These are phyloP conservation scores for Colletotrichum orchidophilum DNA, from an alignment of 2,329 filamentous ascomycete species.

Conservation along the genomic window DNA sequence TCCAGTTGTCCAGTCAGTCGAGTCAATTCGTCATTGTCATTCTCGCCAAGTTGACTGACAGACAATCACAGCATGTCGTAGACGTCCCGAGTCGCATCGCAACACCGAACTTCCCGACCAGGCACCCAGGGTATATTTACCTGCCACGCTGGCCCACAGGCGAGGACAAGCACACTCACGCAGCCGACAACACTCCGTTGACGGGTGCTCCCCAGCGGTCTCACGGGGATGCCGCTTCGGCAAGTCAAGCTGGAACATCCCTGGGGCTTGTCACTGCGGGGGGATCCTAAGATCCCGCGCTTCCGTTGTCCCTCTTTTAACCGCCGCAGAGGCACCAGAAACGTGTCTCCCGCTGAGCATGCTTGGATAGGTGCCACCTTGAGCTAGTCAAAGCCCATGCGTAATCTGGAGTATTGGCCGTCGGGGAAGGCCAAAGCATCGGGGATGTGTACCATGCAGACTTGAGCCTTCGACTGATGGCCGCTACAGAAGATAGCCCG, in stretches of 20 bases:
- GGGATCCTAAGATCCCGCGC: background rate
- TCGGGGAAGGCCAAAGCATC: background rate
- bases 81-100: background rate
- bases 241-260: background rate
- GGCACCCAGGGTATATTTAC: background rate
- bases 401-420: background rate
- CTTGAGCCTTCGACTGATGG: background rate
- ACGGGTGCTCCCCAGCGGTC: background rate
- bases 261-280: background rate
- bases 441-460: background rate
- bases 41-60: background rate
- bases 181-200: background rate
- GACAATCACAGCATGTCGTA: background rate
- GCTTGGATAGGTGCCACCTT: background rate
- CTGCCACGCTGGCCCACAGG: background rate
- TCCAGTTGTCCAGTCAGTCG: background rate
- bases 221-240: background rate
- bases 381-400: slow-evolving; percentile 2
- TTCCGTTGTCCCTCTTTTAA: background rate
- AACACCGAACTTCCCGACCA: background rate
- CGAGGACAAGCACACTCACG: slow-evolving; percentile 3
- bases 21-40: no score
- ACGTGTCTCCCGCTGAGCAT: background rate
- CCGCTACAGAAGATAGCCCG: background rate
- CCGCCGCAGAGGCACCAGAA: slow-evolving; percentile 2